Evolutionary conservation across 331 rosid genomes (phyloP).

Genomic region (Saraca asoca): DNA sequence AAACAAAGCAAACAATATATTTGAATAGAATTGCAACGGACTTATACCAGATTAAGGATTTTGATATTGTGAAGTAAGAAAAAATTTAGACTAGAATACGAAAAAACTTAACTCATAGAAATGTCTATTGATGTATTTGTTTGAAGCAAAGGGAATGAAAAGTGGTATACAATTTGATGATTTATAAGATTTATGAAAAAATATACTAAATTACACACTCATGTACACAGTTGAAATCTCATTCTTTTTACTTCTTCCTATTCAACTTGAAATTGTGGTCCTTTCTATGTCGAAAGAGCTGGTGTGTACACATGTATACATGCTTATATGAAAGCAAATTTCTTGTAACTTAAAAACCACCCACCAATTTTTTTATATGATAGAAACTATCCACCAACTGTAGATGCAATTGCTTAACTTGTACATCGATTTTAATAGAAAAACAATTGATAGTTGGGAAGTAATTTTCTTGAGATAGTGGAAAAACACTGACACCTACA

Average conservation of each 20-base stretch:
- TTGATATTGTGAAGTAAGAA: neutral
- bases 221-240: constrained; percentile 11
- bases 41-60: neutral
- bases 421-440: neutral
- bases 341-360: too few species aligned
- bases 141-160: constrained; percentile 4
- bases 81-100: constrained; percentile 9
- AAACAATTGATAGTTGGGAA: too few species aligned
- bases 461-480: too few species aligned
- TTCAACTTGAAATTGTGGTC: too few species aligned
- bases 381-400: too few species aligned
- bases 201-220: constrained; percentile 18
- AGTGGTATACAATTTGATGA: constrained; percentile 1
- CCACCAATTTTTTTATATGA: too few species aligned
- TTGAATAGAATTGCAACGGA: constrained; percentile 31
- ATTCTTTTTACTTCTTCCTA: too few species aligned
- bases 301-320: too few species aligned
- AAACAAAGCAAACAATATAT: constrained; percentile 27
- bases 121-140: constrained; percentile 1
- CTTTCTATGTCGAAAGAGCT: too few species aligned
- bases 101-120: neutral
- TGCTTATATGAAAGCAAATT: too few species aligned
- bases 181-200: neutral
- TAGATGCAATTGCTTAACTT: neutral
- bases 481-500: too few species aligned